Base-by-base conservation (phyloP, 805 yeast species). In the Yamadazyma scolyti region DNA sequence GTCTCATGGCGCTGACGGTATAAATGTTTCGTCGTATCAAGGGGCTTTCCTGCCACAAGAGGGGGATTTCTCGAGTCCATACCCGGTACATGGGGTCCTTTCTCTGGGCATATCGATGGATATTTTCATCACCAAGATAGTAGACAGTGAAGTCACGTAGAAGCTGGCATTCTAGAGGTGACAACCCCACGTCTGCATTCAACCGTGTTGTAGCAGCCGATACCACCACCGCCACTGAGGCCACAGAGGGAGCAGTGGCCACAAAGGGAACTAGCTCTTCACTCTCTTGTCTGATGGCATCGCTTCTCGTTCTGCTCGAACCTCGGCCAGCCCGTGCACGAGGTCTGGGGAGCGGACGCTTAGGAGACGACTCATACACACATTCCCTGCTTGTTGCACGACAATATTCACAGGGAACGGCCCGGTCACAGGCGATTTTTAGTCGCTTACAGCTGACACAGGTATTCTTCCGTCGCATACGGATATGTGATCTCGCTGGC, bases 331-430 rank as follows among this genome's bases (percentile, higher is more conserved):
- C 25, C 25, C 12, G 13, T 9, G 8, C n/a, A 9, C n/a, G 25
- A 19, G 20, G 20, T 10, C 7, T 10, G 9, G 9, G 9, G 20
- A 19, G 7, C 10, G 7, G 20, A 19, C 9, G 9, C 10, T 19
- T 19, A 8, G 7, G 7, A 19, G 20, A 7, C 27, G 7, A 6
- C 11, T 26, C 27, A 23, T 34, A 34, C 6, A 34, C 34, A 30
- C 38, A 34, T 23, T 34, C 31, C 20, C 31, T 18, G 9, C 28
- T 30, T 3, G 31, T 34, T n/a, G 28, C 19, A 8, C 3, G 15
- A 23, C 38, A 34, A 15, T 34, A 34, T 20, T 34, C 38, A 30
- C 38, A 34, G 10, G 38, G 38, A 4, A 23, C 5, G 14, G 8
- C 28, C 15, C 17, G 11, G 17, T 34, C 28, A 20, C 38, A 34